These are phyloP conservation scores for Pyrenochaeta sp. DNA, from an alignment of 2,329 filamentous ascomycete genomes.

Conservation along the genomic window DNA sequence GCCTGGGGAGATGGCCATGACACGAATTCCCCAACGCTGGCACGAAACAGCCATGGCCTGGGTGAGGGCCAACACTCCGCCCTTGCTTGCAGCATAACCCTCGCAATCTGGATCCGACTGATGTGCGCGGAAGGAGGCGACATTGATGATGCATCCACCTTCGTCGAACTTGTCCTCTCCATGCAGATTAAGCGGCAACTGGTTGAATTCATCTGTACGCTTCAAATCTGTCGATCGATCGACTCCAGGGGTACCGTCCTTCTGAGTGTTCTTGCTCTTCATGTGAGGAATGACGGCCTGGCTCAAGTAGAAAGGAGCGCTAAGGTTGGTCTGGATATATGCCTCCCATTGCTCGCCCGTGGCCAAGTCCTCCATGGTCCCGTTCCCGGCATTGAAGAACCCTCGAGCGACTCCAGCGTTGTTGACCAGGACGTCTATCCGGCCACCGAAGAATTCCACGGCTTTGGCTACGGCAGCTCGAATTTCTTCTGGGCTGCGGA, in stretches of 20 bases:
- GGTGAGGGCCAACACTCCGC: conserved; percentile 57
- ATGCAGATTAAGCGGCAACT: conserved; percentile 26
- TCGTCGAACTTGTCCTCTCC: conserved; percentile 30
- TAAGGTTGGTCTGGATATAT: conserved; percentile 31
- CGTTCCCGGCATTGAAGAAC: conserved; percentile 31
- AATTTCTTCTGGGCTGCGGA: conserved; percentile 40
- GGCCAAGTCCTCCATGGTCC: conserved; percentile 31
- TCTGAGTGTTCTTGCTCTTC: conserved; percentile 26
- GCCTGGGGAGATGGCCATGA: conserved; percentile 58
- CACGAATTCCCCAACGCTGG: conserved; percentile 51
- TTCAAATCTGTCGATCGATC: conserved; percentile 27
- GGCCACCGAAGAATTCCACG: conserved; percentile 47
- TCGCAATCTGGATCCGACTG: conserved; percentile 60
- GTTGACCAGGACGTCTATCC: conserved; percentile 40
- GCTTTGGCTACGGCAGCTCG: conserved; percentile 43
- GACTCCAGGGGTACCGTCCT: conserved; percentile 15
- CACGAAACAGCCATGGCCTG: conserved; percentile 58
- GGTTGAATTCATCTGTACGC: conserved; percentile 26
- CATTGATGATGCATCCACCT: conserved; percentile 49
- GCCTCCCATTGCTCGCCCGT: conserved; percentile 33
- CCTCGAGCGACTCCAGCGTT: conserved; percentile 35
- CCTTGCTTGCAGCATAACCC: conserved; percentile 59
- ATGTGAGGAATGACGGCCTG: conserved; percentile 31
- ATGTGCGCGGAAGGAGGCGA: conserved; percentile 58
- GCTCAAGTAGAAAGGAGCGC: conserved; percentile 29